phyloP scores from a whole-genome alignment of 805 yeast genomes.

The Nakazawaea molendinolei region DNA sequence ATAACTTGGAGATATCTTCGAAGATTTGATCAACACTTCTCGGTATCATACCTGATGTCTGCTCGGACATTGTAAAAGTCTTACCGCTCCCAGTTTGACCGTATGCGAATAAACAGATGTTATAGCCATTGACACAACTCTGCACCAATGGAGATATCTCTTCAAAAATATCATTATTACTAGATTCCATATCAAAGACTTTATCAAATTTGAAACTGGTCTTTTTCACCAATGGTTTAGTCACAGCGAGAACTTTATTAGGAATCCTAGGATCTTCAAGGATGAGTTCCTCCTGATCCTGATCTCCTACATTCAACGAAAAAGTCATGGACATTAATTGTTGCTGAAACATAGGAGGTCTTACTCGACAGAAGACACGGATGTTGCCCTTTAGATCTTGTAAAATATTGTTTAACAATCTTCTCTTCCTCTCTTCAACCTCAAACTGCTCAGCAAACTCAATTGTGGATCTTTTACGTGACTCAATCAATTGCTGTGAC shows the following conservation, averaged over 20 bases:
- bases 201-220: constrained; percentile 77
- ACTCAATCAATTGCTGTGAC: not conserved
- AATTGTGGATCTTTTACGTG: not conserved
- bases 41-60: constrained; percentile 75
- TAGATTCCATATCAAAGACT: constrained; percentile 50
- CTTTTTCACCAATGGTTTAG: too few relatives aligned
- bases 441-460: constrained; percentile 21
- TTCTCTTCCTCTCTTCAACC: constrained; percentile 48
- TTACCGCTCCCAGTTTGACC: constrained; percentile 98
- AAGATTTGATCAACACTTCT: constrained; percentile 68
- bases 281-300: constrained; percentile 27
- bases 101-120: constrained; percentile 91
- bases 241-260: too few relatives aligned
- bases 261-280: constrained; percentile 18
- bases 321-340: not conserved
- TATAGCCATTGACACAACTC: constrained; percentile 80
- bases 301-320: constrained; percentile 23
- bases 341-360: constrained; percentile 42
- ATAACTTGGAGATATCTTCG: constrained; percentile 39
- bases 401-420: constrained; percentile 62
- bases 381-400: constrained; percentile 91
- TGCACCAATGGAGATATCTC: constrained; percentile 85
- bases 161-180: constrained; percentile 64
- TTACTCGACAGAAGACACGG: constrained; percentile 79
- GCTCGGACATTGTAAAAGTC: constrained; percentile 80